Percentiles rank a stretch among this genome's conserved stretches.
Evolutionary conservation across 441 rosid species (phyloP).

Genomic region (Eutrema salsugineum): DNA sequence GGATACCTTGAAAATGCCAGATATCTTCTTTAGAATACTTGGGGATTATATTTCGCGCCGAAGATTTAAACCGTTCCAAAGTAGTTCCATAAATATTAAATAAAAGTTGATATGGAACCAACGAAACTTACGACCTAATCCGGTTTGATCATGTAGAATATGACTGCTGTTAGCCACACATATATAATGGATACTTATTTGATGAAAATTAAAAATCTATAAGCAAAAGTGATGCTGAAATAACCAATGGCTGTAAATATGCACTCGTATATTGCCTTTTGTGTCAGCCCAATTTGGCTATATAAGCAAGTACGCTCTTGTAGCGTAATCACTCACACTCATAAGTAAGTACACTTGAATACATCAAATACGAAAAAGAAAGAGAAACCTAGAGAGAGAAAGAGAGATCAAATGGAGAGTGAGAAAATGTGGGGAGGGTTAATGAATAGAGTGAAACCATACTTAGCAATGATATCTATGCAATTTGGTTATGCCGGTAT

Average conservation of each 20-base stretch:
- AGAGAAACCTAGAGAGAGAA: constrained; percentile 1
- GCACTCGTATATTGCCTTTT: constrained; percentile 21
- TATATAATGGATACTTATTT: background rate
- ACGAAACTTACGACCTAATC: constrained; percentile 12
- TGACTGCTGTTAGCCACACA: constrained; percentile 20
- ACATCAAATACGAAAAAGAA: constrained; percentile 8
- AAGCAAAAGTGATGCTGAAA: constrained; percentile 11
- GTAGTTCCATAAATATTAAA: constrained; percentile 5
- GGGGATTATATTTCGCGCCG: too few species aligned
- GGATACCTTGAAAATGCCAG: too few species aligned
- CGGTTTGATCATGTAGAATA: constrained; percentile 3
- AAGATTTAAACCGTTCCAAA: too few species aligned
- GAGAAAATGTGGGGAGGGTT: constrained; percentile 12
- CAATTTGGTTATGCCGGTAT: constrained; percentile 91
- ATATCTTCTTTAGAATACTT: too few species aligned
- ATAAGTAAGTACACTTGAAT: constrained; percentile 4
- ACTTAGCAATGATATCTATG: constrained; percentile 68
- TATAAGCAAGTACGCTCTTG: constrained; percentile 45
- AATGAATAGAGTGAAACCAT: constrained; percentile 50
- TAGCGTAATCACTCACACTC: constrained; percentile 13
- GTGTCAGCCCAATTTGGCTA: constrained; percentile 29
- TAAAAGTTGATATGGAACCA: constrained; percentile 3
- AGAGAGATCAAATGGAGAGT: background rate
- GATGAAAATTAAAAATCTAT: background rate
- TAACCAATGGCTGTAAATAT: constrained; percentile 11